Conservation (phyloP, 140 eudicot genomes). For the Erigeron philadelphicus region DNA sequence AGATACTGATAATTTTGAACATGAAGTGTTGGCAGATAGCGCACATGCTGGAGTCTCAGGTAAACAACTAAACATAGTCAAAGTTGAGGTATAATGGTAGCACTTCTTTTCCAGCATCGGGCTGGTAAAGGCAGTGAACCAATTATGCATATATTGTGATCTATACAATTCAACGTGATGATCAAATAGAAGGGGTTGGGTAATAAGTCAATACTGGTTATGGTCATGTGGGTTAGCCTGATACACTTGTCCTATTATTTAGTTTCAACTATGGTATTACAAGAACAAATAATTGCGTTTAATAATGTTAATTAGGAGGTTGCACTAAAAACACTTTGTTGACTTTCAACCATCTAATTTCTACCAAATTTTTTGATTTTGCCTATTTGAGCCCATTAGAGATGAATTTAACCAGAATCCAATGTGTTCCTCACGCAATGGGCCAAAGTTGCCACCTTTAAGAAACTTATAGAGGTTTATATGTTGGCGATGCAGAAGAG, state of each 20-base stretch:
- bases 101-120: conserved; percentile 19
- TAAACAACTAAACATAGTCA: conserved; percentile 18
- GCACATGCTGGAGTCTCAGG: conserved; percentile 11
- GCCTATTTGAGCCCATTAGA: too few species aligned
- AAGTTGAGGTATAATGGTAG: conserved; percentile 22
- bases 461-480: too few species aligned
- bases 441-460: too few species aligned
- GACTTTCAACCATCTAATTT: too few species aligned
- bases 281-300: conserved; percentile 3
- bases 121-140: background rate
- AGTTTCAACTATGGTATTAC: too few species aligned
- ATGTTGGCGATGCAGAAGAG: conserved; percentile 14
- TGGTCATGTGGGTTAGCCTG: too few species aligned
- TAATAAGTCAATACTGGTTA: background rate
- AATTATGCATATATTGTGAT: background rate
- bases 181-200: background rate
- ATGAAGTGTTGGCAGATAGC: conserved; percentile 15
- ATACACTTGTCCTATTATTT: too few species aligned
- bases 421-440: too few species aligned
- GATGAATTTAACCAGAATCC: too few species aligned
- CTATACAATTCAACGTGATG: conserved; percentile 6
- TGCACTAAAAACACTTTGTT: too few species aligned
- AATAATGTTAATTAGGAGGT: too few species aligned
- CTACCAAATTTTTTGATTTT: too few species aligned
- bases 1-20: conserved; percentile 15